Conservation (phyloP, 345 rosid genomes). For the Gossypium australe region DNA sequence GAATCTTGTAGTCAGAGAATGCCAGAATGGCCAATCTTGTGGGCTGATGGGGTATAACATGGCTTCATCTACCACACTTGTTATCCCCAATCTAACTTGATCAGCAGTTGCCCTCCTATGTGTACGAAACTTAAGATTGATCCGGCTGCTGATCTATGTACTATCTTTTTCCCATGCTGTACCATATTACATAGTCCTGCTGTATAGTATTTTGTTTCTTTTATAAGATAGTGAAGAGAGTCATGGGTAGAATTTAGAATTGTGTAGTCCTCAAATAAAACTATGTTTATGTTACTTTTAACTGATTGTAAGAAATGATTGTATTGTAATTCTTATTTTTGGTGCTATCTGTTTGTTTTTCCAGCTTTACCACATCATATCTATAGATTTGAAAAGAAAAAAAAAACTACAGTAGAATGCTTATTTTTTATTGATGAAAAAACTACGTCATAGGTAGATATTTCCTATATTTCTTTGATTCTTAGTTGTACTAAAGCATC, state of each 20-base stretch:
- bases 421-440: no score
- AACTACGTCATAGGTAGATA: neutral
- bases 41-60: constrained; percentile 8
- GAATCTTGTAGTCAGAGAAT: constrained; percentile 13
- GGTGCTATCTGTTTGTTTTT: neutral
- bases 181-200: constrained; percentile 29
- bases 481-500: neutral
- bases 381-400: neutral
- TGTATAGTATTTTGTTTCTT: constrained; percentile 36
- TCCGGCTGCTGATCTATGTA: constrained; percentile 20
- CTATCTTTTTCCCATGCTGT: constrained; percentile 21
- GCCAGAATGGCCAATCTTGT: neutral
- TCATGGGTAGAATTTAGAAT: constrained; percentile 15
- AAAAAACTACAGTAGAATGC: neutral
- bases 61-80: neutral
- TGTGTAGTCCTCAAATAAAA: constrained; percentile 29
- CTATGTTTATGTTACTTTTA: constrained; percentile 29
- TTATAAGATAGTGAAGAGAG: constrained; percentile 24
- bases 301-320: constrained; percentile 25
- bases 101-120: constrained; percentile 16
- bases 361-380: neutral
- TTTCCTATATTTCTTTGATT: neutral
- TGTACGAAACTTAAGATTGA: constrained; percentile 14
- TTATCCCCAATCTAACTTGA: constrained; percentile 19
- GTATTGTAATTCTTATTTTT: constrained; percentile 14